Conservation (phyloP, 2,329 filamentous ascomycete genomes). For the Gremmenia infestans region DNA sequence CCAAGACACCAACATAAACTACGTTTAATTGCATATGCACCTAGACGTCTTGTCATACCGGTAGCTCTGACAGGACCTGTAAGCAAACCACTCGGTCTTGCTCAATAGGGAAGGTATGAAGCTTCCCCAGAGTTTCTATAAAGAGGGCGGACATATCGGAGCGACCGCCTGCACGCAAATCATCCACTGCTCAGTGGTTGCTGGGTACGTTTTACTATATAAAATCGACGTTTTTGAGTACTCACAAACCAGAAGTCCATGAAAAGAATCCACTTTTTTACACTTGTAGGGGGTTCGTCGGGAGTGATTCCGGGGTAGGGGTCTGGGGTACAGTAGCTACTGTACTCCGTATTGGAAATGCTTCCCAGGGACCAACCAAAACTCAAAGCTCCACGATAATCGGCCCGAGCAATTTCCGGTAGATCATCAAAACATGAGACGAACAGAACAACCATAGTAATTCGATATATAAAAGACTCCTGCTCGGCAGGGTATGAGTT, state of each 20-base stretch:
- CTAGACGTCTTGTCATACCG: neutral
- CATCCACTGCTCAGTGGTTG: too few relatives aligned
- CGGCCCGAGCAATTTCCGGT: neutral
- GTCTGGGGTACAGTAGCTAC: neutral
- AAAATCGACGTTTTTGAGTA: too few relatives aligned
- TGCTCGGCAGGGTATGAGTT: neutral
- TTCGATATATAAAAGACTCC: neutral
- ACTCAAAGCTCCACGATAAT: neutral
- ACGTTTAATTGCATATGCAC: neutral
- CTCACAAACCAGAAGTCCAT: too few relatives aligned
- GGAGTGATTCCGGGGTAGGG: neutral
- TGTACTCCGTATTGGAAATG: too few relatives aligned
- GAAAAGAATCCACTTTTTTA: too few relatives aligned
- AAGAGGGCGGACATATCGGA: neutral
- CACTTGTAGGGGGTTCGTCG: neutral
- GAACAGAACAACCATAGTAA: neutral
- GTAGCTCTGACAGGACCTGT: neutral
- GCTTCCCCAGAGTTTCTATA: constrained; percentile 5
- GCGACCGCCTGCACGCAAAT: too few relatives aligned
- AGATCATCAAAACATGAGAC: neutral
- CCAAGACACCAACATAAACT: neutral
- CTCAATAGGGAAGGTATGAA: neutral
- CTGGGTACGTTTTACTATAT: too few relatives aligned
- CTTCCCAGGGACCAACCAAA: neutral
- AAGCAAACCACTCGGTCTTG: neutral